phyloP scores from a whole-genome alignment of 768 basidiomycete genomes.

The Tephrocybe sp. region DNA sequence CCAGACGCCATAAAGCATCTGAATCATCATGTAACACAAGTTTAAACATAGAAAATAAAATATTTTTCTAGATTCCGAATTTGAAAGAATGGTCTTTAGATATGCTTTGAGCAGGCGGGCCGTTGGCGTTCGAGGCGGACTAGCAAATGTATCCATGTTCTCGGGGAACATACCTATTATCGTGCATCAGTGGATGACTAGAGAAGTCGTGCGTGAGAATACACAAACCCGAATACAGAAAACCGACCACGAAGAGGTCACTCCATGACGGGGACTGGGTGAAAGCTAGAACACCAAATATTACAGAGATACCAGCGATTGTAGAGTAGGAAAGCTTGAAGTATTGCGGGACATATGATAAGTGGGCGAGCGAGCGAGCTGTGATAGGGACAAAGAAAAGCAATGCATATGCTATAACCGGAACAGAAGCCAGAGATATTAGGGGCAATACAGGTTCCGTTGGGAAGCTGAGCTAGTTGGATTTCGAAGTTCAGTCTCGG shows the following conservation, averaged over 20 bases:
- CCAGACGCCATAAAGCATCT: slow-evolving; percentile 97
- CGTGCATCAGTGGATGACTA: background rate
- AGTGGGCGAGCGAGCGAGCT: slow-evolving; percentile 40
- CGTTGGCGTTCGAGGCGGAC: slow-evolving; percentile 47
- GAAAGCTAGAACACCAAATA: slow-evolving; percentile 63
- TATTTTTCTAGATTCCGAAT: slow-evolving; percentile 90
- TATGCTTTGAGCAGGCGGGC: slow-evolving; percentile 63
- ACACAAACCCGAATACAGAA: slow-evolving; percentile 64
- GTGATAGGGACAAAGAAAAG: slow-evolving; percentile 60
- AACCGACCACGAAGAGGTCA: slow-evolving; percentile 54
- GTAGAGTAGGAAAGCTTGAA: slow-evolving; percentile 59
- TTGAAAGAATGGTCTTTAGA: slow-evolving; percentile 86
- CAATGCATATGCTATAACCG: slow-evolving; percentile 58
- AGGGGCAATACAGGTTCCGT: slow-evolving; percentile 53
- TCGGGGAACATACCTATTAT: slow-evolving; percentile 52
- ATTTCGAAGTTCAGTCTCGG: slow-evolving; percentile 2
- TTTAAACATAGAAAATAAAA: slow-evolving; percentile 97
- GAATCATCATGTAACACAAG: slow-evolving; percentile 93
- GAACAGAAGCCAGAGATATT: slow-evolving; percentile 53
- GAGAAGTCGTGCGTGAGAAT: background rate
- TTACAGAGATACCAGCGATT: slow-evolving; percentile 42
- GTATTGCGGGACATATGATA: slow-evolving; percentile 51
- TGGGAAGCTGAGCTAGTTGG: slow-evolving; percentile 43
- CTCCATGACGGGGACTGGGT: slow-evolving; percentile 55
- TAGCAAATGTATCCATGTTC: slow-evolving; percentile 38